Evolutionary conservation across 73 alveolate species (phyloP), one percentile per base, ranked within the genome.

Genomic region (Uronychia binucleata): DNA sequence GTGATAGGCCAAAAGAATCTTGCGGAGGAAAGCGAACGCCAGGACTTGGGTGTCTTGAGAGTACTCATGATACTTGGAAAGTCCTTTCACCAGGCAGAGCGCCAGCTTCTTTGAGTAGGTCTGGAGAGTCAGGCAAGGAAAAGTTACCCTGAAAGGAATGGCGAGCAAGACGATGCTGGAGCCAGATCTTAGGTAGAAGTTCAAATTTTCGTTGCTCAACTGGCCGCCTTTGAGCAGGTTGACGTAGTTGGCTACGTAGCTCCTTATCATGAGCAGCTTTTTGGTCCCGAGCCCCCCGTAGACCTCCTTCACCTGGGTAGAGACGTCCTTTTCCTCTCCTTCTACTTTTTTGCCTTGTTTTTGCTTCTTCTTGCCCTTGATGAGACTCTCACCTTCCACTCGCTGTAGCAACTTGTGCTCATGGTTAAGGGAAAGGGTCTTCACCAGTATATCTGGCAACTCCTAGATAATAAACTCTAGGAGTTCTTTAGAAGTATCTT

Each of bases 1-100:
- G 59, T 83, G 60, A 30, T 80, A 75, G 58, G 78, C 46, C 35
- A 28, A 8, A 8, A 83, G 33, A 1, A 83, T 8, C 0, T 80
- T 81, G 32, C 90, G 32, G 8, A 83, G 32, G 0, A 80, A 74
- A 19, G 19, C 67, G 19, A 46, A 46, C 5, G 67, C 5, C 5
- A 46, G 67, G n/a, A 46, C 67, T 19, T 46, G 67, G 19, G 67
- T 46, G n/a, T 46, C 67, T 46, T 46, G 19, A 19, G n/a, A 11
- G 67, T 46, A 46, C 19, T 46, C 67, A 46, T 46, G 67, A 19
- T 46, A 46, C 19, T 46, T 46, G 19, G 19, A 5, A 11, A 46
- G 67, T 46, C 67, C 67, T 46, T 46, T 46, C n/a, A 19, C 5
- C 5, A 46, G 5, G 67, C 67, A 5, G 19, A 46, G 5, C 5